Conservation (phyloP, 768 basidiomycete species). For the Tricholoma matsutake region DNA sequence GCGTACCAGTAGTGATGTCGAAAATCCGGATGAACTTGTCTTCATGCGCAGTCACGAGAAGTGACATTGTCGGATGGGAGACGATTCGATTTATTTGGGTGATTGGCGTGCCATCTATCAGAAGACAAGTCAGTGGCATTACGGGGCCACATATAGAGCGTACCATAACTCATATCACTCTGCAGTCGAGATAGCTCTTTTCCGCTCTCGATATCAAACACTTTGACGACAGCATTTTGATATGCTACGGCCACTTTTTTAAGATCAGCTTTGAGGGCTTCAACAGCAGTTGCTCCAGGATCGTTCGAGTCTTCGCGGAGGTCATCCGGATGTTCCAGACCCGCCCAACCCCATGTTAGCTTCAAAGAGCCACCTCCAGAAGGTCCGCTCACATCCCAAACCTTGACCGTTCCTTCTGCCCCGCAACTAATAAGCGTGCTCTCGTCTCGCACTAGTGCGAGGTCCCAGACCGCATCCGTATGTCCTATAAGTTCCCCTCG, state of each 20-base stretch:
- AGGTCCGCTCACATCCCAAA: slow-evolving; percentile 84
- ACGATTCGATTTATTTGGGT: slow-evolving; percentile 85
- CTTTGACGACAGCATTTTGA: slow-evolving; percentile 83
- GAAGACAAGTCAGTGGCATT: slow-evolving; percentile 6
- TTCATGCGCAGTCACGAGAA: slow-evolving; percentile 89
- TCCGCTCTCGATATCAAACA: slow-evolving; percentile 89
- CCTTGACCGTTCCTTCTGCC: slow-evolving; percentile 88
- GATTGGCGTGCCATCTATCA: slow-evolving; percentile 64
- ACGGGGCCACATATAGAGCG: slow-evolving; percentile 15
- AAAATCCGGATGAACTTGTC: slow-evolving; percentile 92
- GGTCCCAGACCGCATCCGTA: slow-evolving; percentile 96
- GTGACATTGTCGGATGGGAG: slow-evolving; percentile 87
- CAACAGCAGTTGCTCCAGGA: slow-evolving; percentile 79
- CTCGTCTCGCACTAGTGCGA: slow-evolving; percentile 82
- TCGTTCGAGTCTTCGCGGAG: slow-evolving; percentile 48
- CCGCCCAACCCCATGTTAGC: slow-evolving; percentile 79
- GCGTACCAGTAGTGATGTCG: slow-evolving; percentile 72
- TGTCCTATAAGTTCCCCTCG: slow-evolving; percentile 86
- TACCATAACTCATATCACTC: slow-evolving; percentile 59
- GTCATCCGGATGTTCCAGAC: slow-evolving; percentile 51
- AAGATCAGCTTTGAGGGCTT: slow-evolving; percentile 77
- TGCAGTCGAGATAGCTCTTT: slow-evolving; percentile 65
- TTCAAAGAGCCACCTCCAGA: slow-evolving; percentile 62
- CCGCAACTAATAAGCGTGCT: slow-evolving; percentile 85
- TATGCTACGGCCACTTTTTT: slow-evolving; percentile 90